phyloP scores from a whole-genome alignment of 495 filamentous ascomycete genomes.

The Penicillium crystallinum region DNA sequence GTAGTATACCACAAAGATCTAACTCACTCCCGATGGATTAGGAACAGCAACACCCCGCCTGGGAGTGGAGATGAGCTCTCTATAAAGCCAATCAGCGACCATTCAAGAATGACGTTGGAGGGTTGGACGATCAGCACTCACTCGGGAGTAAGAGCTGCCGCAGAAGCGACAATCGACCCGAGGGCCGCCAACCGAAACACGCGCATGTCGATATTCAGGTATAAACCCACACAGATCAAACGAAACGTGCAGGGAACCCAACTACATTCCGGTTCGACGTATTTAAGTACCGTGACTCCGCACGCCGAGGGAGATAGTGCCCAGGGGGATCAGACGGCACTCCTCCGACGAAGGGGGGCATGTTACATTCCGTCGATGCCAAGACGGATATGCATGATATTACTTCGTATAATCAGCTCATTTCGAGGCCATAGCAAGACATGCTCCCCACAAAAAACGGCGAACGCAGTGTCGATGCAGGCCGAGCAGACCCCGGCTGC shows the following conservation, averaged over 20 bases:
- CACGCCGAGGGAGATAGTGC: background rate
- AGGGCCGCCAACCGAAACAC: conserved; percentile 14
- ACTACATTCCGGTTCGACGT: background rate
- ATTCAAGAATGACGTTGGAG: background rate
- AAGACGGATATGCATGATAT: conserved; percentile 17
- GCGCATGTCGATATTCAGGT: conserved; percentile 13
- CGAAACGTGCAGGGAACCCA: conserved; percentile 2
- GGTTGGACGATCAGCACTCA: conserved; percentile 2
- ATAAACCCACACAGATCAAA: background rate
- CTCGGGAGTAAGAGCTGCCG: conserved; percentile 17
- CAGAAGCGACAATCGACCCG: conserved; percentile 11
- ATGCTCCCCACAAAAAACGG: background rate
- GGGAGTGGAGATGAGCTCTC: conserved; percentile 32
- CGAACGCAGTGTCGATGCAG: background rate
- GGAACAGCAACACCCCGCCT: conserved; percentile 32
- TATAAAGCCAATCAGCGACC: conserved; percentile 5
- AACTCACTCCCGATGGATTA: conserved; percentile 34
- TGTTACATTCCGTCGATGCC: conserved; percentile 23
- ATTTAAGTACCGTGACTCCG: conserved; percentile 1
- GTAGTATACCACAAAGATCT: background rate
- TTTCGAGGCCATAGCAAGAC: background rate
- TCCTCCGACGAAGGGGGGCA: conserved; percentile 16
- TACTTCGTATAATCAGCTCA: background rate
- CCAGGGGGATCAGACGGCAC: conserved; percentile 1
- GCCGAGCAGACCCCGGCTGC: conserved; percentile 3